phyloP scores from a whole-genome alignment of 163 green algal species.

The Scenedesmus sp. region DNA sequence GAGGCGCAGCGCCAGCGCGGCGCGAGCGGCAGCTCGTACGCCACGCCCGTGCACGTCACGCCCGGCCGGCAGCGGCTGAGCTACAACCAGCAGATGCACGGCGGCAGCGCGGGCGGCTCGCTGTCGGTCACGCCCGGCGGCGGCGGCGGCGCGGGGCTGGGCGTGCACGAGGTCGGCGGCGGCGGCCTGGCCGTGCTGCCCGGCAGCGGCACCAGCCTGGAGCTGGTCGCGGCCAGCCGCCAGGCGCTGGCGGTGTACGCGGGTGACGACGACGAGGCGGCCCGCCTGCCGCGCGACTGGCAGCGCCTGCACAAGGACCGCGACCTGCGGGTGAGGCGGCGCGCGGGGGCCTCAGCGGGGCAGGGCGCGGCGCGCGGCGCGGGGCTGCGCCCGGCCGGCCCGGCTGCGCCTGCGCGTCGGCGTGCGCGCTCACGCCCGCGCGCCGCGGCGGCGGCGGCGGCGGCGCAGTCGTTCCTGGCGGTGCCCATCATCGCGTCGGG shows the following conservation, averaged over 20 bases:
- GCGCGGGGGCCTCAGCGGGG: background rate
- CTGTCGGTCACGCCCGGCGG: background rate
- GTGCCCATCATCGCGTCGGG: constrained; percentile 41
- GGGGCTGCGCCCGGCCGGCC: background rate
- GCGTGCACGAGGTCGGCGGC: constrained; percentile 15
- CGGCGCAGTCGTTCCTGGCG: constrained; percentile 39
- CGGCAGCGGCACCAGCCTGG: constrained; percentile 25
- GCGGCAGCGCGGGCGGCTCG: background rate
- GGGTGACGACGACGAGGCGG: constrained; percentile 4
- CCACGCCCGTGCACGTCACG: constrained; percentile 11
- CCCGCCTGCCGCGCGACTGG: constrained; percentile 33
- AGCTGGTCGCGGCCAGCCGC: constrained; percentile 17
- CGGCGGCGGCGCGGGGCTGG: background rate
- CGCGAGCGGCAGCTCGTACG: constrained; percentile 27
- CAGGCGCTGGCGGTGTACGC: constrained; percentile 43
- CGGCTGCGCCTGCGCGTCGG: background rate
- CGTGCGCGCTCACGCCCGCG: background rate
- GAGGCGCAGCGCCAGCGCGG: constrained; percentile 39
- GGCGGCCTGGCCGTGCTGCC: constrained; percentile 6
- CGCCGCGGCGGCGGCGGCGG: too few relatives aligned
- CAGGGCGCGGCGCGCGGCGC: background rate
- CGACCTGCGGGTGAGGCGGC: constrained; percentile 21
- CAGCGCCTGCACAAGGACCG: constrained; percentile 35
- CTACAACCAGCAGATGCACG: constrained; percentile 8
- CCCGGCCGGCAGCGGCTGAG: constrained; percentile 8